phyloP scores from a whole-genome alignment of 257 asterid species.

The Datura wrightii region DNA sequence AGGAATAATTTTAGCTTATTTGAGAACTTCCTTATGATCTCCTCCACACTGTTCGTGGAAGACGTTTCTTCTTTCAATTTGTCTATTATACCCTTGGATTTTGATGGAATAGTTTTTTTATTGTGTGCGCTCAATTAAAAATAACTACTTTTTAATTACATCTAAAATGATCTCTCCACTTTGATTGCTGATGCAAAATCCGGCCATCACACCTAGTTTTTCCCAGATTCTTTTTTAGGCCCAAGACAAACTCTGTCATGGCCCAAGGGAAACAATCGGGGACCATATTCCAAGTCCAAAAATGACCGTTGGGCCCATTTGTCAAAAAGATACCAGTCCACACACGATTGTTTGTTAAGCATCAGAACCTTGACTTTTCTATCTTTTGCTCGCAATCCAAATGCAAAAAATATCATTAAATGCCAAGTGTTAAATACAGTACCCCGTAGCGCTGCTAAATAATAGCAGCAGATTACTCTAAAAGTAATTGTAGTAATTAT shows the following conservation, averaged over 20 bases:
- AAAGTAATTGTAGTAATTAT: background rate
- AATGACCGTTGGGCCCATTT: background rate
- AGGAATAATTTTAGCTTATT: background rate
- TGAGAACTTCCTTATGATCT: background rate
- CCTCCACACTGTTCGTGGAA: background rate
- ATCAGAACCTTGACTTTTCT: background rate
- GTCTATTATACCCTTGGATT: constrained; percentile 5
- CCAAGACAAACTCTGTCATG: background rate
- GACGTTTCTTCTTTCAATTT: background rate
- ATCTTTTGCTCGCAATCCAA: background rate
- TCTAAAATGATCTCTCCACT: constrained; percentile 11
- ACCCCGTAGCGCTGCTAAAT: background rate
- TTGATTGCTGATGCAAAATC: background rate
- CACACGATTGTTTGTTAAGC: background rate
- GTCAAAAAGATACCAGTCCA: background rate
- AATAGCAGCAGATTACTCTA: background rate
- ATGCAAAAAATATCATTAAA: background rate
- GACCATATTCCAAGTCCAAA: background rate
- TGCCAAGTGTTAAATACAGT: background rate
- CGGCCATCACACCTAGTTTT: background rate
- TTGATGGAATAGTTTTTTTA: background rate
- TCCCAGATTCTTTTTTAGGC: background rate
- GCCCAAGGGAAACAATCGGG: constrained; percentile 19
- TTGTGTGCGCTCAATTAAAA: background rate
- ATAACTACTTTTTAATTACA: background rate